phyloP scores from a whole-genome alignment of 257 asterid genomes.

The Echites panduratus region DNA sequence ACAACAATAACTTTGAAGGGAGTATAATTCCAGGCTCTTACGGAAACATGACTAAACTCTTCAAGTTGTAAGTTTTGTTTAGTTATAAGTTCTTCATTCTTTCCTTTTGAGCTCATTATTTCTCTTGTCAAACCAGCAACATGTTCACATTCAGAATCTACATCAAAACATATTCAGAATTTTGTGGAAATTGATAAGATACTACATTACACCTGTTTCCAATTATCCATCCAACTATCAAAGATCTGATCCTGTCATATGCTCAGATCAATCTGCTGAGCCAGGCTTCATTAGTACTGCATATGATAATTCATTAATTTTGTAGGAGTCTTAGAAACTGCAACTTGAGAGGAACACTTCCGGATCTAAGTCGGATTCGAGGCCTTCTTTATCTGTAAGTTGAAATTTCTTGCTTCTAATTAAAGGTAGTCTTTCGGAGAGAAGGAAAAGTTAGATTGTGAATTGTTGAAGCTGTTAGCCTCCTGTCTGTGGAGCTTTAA shows the following conservation, averaged over 20 bases:
- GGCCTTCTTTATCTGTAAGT: conserved; percentile 8
- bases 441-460: neutral
- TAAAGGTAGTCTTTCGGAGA: neutral
- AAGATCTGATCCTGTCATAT: neutral
- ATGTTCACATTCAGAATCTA: neutral
- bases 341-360: conserved; percentile 6
- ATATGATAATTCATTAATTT: neutral
- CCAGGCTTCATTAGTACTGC: neutral
- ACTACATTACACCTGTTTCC: neutral
- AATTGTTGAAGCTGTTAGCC: neutral
- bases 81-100: neutral
- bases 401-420: neutral
- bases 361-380: conserved; percentile 1
- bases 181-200: neutral
- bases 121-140: neutral
- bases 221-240: neutral
- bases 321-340: conserved; percentile 10
- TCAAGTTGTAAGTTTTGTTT: conserved; percentile 2
- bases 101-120: neutral
- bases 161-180: no score
- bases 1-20: conserved; percentile 6
- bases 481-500: neutral
- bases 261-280: neutral
- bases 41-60: conserved; percentile 4
- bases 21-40: neutral